Base-by-base conservation (phyloP, 345 rosid species). In the Firmiana major region DNA sequence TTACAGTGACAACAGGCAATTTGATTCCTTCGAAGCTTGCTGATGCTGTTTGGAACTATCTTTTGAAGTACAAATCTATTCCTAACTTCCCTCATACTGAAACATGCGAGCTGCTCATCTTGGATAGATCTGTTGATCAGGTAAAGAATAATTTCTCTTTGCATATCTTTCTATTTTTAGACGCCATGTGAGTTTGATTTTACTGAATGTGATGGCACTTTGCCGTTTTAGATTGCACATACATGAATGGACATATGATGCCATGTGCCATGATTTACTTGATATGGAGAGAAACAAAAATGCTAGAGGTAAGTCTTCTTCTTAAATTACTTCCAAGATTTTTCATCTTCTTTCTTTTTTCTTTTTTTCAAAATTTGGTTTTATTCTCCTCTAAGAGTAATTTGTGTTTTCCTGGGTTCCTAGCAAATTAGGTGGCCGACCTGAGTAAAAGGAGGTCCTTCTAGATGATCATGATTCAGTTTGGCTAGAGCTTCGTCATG, bases 211-310 rank as follows among this genome's bases (percentile, higher is more conserved):
- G n/a, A n/a, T n/a, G n/a, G 53, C 75, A 70, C 26, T 73, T 81
- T 42, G n/a, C 36, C 74, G 75, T 48, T 83, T 83, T 79, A 93
- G 96, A 91, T 95, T 79, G 96, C 99, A 77, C 99, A 93, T 95
- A 76, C 99, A 95, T 57, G 98, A 95, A 83, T 95, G 98, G 99
- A 95, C 99, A 55, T 95, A 95, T 77, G 99, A 95, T 83, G 97
- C 98, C 42, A 93, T 95, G 97, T 91, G 98, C 91, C 98, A 93
- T 53, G 99, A 95, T 81, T 87, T 95, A 86, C 91, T 93, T 77
- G 86, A 90, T 62, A 91, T 93, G 96, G 97, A 95, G 6, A 96
- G 98, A 75, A 95, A 92, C 73, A 91, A 93, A 81, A 90, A 82
- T 81, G 49, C 75, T 89, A 38, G 93, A 95, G 99, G 99, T 89